phyloP scores from a whole-genome alignment of 2,329 filamentous ascomycete species.

The Penicillium sp. region DNA sequence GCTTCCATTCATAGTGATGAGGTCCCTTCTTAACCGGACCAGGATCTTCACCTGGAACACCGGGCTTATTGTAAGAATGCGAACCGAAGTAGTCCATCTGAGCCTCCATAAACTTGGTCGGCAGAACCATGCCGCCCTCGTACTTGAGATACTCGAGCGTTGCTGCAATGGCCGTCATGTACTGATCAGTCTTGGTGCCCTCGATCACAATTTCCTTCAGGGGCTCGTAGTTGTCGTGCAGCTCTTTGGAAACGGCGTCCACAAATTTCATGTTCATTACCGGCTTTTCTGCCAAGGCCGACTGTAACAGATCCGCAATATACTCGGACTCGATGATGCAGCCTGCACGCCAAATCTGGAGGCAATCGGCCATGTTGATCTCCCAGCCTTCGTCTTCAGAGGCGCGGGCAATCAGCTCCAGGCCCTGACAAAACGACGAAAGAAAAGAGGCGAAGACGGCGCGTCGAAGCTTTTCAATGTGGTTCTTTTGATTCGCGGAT shows the following conservation, averaged over 20 bases:
- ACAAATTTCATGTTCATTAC: slow-evolving; percentile 42
- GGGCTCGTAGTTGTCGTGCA: slow-evolving; percentile 51
- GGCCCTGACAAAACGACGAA: slow-evolving; percentile 62
- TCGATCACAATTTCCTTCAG: slow-evolving; percentile 58
- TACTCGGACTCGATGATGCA: slow-evolving; percentile 70
- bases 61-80: slow-evolving; percentile 60
- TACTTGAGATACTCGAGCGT: slow-evolving; percentile 69
- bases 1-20: slow-evolving; percentile 64
- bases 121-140: slow-evolving; percentile 57
- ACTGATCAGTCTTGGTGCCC: slow-evolving; percentile 57
- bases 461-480: slow-evolving; percentile 58
- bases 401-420: slow-evolving; percentile 62
- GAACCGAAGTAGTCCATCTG: slow-evolving; percentile 70
- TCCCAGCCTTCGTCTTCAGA: slow-evolving; percentile 60
- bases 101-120: slow-evolving; percentile 68
- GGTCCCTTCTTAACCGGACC: slow-evolving; percentile 56
- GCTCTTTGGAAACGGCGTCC: slow-evolving; percentile 51
- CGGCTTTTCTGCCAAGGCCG: slow-evolving; percentile 26
- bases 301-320: slow-evolving; percentile 59
- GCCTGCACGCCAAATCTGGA: slow-evolving; percentile 64
- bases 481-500: slow-evolving; percentile 39
- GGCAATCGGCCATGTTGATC: slow-evolving; percentile 40
- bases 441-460: slow-evolving; percentile 64
- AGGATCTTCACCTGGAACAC: slow-evolving; percentile 52
- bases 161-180: slow-evolving; percentile 60